Evolutionary conservation across 768 basidiomycete species (phyloP).

Genomic region (Kwoniella mangroviensis): DNA sequence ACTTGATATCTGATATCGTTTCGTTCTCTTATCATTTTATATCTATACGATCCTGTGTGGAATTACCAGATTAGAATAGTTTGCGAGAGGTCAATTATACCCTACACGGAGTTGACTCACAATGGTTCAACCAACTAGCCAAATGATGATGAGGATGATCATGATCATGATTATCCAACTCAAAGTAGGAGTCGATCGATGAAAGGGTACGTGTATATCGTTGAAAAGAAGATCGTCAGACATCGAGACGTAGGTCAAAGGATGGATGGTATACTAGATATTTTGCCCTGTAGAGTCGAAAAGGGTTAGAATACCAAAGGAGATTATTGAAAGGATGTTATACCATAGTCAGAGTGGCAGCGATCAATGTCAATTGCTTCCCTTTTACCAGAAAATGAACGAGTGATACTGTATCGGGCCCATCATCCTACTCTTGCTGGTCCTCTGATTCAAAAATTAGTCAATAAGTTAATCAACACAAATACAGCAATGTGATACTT

Average conservation of each 20-base stretch:
- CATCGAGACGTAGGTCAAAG: not conserved
- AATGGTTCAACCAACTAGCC: not conserved
- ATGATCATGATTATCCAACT: not conserved
- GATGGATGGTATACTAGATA: not conserved
- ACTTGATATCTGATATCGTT: too few relatives aligned
- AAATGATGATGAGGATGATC: not conserved
- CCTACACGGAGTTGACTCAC: not conserved
- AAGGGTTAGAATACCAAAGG: constrained; percentile 4
- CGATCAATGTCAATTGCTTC: not conserved
- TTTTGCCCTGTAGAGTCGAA: too few relatives aligned
- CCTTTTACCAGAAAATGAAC: too few relatives aligned
- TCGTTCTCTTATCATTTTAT: too few relatives aligned
- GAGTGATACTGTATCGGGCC: too few relatives aligned
- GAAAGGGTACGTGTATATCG: not conserved
- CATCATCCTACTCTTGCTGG: too few relatives aligned
- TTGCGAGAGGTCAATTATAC: not conserved
- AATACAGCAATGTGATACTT: too few relatives aligned
- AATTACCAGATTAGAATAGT: too few relatives aligned
- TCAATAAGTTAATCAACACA: too few relatives aligned
- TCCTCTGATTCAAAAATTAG: too few relatives aligned
- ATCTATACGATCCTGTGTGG: too few relatives aligned
- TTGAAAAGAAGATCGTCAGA: constrained; percentile 1
- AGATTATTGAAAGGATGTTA: not conserved
- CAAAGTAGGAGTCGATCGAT: constrained; percentile 2
- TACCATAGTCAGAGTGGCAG: not conserved